Base-by-base conservation (phyloP, 2,329 filamentous ascomycete species). In the Escovopsis sp. region DNA sequence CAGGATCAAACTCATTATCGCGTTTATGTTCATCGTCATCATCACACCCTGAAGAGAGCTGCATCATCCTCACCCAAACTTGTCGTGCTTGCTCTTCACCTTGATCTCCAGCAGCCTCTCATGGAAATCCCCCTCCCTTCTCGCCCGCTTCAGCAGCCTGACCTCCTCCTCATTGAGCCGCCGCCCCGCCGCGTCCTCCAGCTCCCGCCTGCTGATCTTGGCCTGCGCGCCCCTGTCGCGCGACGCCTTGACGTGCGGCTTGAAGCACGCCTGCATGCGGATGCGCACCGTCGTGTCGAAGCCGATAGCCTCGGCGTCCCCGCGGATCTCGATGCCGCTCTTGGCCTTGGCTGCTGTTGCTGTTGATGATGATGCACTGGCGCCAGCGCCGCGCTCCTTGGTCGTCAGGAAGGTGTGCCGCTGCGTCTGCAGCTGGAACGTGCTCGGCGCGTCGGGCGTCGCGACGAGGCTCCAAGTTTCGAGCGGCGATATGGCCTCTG, bases 201-300 rank as follows among this genome's bases (percentile, higher is more conserved):
- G 62, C 58, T 94, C 85, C 49, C 79, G 79, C 41, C 82, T 70
- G 49, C 78, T 88, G 38, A 98, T 83, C 63, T 88, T 93, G 48
- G 88, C 78, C 45, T 71, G 69, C 0, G 82, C 80, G 62, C 81
- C 90, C 43, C 84, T 81, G 52, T 87, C 85, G 59, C 87, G 92
- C 1, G 68, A 72, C 9, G 79, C 79, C 57, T 79, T 82, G 31
- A 90, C 57, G 42, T 72, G 71, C 8, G 88, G 87, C 65, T 94
- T 94, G 63, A 93, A 96, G 34, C 83, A 70, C 16, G 88, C 85
- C 61, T 96, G 88, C 87, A 96, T 94, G 36, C 87, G 79, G 48
- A 96, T 72, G 34, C 84, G 70, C 40, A 93, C 54, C 6, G 76
- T 79, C 9, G 83, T 85, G 46, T 70, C 71, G 49, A 81, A 82